Percentiles rank a stretch among this genome's conserved stretches.
Evolutionary conservation across 768 basidiomycete genomes (phyloP).

Genomic region (Pleurotus ostreatus): DNA sequence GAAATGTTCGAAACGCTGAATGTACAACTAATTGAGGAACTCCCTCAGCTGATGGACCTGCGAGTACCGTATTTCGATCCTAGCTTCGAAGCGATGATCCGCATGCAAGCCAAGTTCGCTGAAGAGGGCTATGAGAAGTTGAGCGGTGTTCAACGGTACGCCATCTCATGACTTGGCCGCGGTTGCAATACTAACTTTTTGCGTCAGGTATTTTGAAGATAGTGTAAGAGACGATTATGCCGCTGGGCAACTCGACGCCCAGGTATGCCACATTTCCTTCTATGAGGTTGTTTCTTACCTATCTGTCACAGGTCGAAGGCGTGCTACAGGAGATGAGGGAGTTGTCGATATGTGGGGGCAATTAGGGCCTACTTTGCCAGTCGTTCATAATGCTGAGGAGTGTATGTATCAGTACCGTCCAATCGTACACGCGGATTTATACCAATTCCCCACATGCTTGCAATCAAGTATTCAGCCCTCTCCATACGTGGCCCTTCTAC

Average conservation of each 20-base stretch:
- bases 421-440: no score
- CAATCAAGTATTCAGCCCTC: no score
- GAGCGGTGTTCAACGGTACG: constrained; percentile 35
- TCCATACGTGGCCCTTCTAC: no score
- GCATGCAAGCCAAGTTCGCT: constrained; percentile 96
- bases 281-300: neutral
- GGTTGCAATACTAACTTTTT: no score
- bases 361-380: constrained; percentile 3
- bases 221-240: constrained; percentile 95
- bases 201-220: constrained; percentile 78
- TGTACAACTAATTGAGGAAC: constrained; percentile 83
- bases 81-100: constrained; percentile 97
- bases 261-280: constrained; percentile 42
- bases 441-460: no score
- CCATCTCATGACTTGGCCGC: no score
- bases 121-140: constrained; percentile 98
- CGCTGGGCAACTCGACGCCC: constrained; percentile 91
- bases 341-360: constrained; percentile 86
- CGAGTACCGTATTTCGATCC: constrained; percentile 98
- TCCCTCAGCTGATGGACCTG: constrained; percentile 90
- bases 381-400: no score
- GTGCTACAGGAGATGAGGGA: constrained; percentile 98
- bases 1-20: constrained; percentile 94
- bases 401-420: no score
- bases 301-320: constrained; percentile 71